Percentiles rank a stretch among this genome's conserved stretches.
These are phyloP conservation scores for Leptodontidium sp. DNA, from an alignment of 2,329 filamentous ascomycete genomes.

Conservation along the genomic window DNA sequence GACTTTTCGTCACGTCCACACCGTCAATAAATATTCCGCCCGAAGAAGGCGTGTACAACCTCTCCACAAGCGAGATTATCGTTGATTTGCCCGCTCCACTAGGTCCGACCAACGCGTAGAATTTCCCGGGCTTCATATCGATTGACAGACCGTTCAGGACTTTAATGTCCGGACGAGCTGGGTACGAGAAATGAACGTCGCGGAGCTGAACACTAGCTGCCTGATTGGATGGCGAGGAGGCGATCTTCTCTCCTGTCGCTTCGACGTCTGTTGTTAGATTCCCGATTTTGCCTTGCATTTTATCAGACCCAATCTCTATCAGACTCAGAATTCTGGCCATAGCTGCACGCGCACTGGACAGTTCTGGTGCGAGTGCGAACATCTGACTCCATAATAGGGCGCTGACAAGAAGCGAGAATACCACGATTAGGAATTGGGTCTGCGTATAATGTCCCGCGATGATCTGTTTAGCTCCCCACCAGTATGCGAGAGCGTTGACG, in stretches of 20 bases:
- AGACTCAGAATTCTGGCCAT: conserved; percentile 64
- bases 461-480: conserved; percentile 80
- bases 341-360: conserved; percentile 70
- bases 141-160: conserved; percentile 66
- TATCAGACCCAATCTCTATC: conserved; percentile 53
- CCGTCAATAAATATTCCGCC: conserved; percentile 39
- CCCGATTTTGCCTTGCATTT: conserved; percentile 32
- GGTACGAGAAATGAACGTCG: conserved; percentile 71
- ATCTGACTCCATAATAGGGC: conserved; percentile 78
- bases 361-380: conserved; percentile 77
- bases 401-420: conserved; percentile 74
- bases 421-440: conserved; percentile 76
- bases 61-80: conserved; percentile 63
- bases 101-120: conserved; percentile 70
- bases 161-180: conserved; percentile 64
- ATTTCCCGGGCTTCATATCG: conserved; percentile 64
- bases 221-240: conserved; percentile 18
- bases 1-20: conserved; percentile 54
- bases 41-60: conserved; percentile 55
- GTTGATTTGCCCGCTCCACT: conserved; percentile 74
- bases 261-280: conserved; percentile 50
- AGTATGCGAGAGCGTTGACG: conserved; percentile 79
- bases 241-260: conserved; percentile 45
- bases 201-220: conserved; percentile 57
- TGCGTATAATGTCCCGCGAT: conserved; percentile 68